These are phyloP conservation scores for Eucalyptus melliodora DNA, from an alignment of 345 rosid species.

Conservation along the genomic window DNA sequence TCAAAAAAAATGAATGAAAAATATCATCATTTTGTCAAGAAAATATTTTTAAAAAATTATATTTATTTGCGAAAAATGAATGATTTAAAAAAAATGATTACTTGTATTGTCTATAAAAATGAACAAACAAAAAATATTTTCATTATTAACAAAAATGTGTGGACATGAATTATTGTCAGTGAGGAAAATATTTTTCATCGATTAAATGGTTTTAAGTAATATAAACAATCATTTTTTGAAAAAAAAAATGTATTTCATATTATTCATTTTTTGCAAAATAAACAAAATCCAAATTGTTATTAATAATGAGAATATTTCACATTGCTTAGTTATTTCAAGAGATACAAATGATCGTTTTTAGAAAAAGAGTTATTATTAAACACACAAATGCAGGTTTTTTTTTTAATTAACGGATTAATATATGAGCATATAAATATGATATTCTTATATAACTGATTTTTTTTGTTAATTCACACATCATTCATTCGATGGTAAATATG, in stretches of 20 bases:
- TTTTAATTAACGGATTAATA: not conserved
- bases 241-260: rapidly evolving
- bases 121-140: not conserved
- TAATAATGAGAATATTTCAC: not conserved
- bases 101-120: rapidly evolving
- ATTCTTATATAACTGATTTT: no score
- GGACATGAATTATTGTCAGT: rapidly evolving
- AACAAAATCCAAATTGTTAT: no score
- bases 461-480: not conserved
- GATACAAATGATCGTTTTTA: rapidly evolving
- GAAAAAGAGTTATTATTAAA: not conserved
- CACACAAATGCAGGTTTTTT: not conserved
- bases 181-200: not conserved
- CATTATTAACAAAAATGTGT: not conserved
- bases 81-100: not conserved
- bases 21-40: not conserved
- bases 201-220: not conserved
- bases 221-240: rapidly evolving
- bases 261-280: no score
- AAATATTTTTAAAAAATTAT: not conserved
- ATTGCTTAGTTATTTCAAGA: not conserved
- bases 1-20: not conserved
- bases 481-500: not conserved
- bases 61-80: not conserved
- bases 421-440: not conserved